Conservation (phyloP, 73 alveolate species). For the Paramecium sexaurelia region DNA sequence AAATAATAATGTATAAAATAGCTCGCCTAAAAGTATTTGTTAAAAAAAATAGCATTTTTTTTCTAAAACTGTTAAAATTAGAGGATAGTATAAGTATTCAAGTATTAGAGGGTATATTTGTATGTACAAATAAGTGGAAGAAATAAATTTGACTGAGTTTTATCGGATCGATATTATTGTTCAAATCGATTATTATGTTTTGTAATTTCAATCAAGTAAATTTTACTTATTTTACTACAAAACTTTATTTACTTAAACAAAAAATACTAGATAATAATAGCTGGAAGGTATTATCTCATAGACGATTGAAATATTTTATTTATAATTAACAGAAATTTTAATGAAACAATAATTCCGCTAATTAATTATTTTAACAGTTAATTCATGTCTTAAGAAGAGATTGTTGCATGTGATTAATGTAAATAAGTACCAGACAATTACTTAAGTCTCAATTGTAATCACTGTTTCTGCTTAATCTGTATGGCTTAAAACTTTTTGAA, state of each 20-base stretch:
- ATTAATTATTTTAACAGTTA: conserved; percentile 49
- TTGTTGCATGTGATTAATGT: conserved; percentile 30
- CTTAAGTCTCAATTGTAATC: conserved; percentile 34
- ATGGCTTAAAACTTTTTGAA: conserved; percentile 42
- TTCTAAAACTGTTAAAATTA: neutral
- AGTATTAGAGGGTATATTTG: neutral
- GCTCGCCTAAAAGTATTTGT: neutral
- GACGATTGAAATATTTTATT: too few species aligned
- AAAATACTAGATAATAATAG: too few species aligned
- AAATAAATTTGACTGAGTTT: neutral
- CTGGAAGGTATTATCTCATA: too few species aligned
- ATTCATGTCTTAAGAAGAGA: conserved; percentile 33
- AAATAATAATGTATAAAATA: neutral
- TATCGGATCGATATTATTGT: neutral
- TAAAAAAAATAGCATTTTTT: too few species aligned
- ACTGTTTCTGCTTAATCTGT: conserved; percentile 36
- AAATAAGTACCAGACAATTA: conserved; percentile 53
- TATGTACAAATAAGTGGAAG: neutral
- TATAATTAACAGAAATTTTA: neutral
- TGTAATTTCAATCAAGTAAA: neutral
- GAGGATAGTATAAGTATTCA: neutral
- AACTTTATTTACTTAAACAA: too few species aligned
- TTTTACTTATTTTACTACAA: neutral
- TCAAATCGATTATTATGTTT: too few species aligned
- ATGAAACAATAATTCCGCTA: conserved; percentile 7